These are phyloP conservation scores for Hansfordia pulvinata DNA, from an alignment of 2,329 filamentous ascomycete species.

Conservation along the genomic window DNA sequence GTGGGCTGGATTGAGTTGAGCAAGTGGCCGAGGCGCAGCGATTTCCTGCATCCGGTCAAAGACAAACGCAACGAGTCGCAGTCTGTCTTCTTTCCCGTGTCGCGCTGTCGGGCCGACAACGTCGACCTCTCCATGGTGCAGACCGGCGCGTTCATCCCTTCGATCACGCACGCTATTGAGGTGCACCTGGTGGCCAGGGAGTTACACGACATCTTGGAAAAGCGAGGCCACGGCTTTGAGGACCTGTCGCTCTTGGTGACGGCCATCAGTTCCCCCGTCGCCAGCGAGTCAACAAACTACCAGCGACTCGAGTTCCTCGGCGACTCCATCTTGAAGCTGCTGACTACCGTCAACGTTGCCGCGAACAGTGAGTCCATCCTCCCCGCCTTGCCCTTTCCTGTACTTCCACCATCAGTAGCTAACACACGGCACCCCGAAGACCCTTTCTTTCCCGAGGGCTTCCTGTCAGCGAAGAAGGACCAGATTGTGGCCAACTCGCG, in stretches of 20 bases:
- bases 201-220: constrained; percentile 42
- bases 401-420: constrained; percentile 9
- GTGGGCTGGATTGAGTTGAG: constrained; percentile 32
- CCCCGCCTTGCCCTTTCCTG: constrained; percentile 6
- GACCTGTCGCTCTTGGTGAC: constrained; percentile 44
- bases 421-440: constrained; percentile 27
- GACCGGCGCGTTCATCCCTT: constrained; percentile 54
- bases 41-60: constrained; percentile 38
- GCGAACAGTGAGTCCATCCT: constrained; percentile 28
- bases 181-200: constrained; percentile 46
- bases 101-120: constrained; percentile 33
- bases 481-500: constrained; percentile 60
- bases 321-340: constrained; percentile 69
- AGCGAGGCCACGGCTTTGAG: constrained; percentile 33
- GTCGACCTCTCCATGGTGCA: constrained; percentile 28
- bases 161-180: constrained; percentile 58
- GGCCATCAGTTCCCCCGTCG: constrained; percentile 56
- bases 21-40: constrained; percentile 38
- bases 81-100: constrained; percentile 27
- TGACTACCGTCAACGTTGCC: constrained; percentile 50
- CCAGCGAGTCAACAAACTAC: constrained; percentile 53
- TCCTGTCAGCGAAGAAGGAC: constrained; percentile 55
- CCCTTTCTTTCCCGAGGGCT: constrained; percentile 61
- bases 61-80: constrained; percentile 22
- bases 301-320: constrained; percentile 80